A percentile compares a stretch with the other conserved stretches of the same genome.
These are phyloP conservation scores for Lichtheimia hyalospora DNA, from an alignment of 371 early-diverging fungal species.

Conservation along the genomic window DNA sequence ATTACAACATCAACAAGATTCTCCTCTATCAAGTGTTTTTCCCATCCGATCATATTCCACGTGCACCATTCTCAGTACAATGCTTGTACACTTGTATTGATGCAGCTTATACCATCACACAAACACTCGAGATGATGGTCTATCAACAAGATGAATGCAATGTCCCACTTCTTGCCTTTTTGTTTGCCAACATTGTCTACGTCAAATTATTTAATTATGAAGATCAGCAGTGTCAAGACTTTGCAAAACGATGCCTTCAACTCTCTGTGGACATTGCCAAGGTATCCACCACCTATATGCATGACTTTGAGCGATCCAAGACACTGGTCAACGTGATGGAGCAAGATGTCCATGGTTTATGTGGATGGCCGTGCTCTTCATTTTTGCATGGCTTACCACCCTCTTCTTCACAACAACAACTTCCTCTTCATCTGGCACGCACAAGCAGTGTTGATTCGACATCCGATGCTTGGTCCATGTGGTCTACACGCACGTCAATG, in stretches of 20 bases:
- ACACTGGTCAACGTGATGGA: slow-evolving; percentile 39
- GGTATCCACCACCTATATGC: slow-evolving; percentile 29
- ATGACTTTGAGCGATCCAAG: slow-evolving; percentile 48
- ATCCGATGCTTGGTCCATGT: slow-evolving; percentile 6
- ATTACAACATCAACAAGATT: slow-evolving; percentile 41
- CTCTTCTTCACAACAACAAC: not conserved
- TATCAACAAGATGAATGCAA: slow-evolving; percentile 34
- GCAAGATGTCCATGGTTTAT: slow-evolving; percentile 22
- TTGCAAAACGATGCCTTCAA: slow-evolving; percentile 28
- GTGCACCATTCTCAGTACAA: slow-evolving; percentile 30
- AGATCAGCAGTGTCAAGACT: slow-evolving; percentile 26
- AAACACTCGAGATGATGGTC: slow-evolving; percentile 30
- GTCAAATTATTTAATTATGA: slow-evolving; percentile 33
- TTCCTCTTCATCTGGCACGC: not conserved
- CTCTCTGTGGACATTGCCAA: slow-evolving; percentile 37
- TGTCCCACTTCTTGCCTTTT: slow-evolving; percentile 35
- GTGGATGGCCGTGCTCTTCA: not conserved
- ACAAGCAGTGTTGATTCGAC: slow-evolving; percentile 12
- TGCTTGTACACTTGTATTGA: slow-evolving; percentile 35
- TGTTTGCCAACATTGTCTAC: slow-evolving; percentile 45
- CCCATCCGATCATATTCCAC: slow-evolving; percentile 36
- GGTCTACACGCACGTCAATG: slow-evolving; percentile 9
- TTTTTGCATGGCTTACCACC: not conserved
- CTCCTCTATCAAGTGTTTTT: slow-evolving; percentile 40
- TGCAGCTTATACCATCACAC: slow-evolving; percentile 38